phyloP scores from a whole-genome alignment of 768 basidiomycete species.

The Serendipita sp. region DNA sequence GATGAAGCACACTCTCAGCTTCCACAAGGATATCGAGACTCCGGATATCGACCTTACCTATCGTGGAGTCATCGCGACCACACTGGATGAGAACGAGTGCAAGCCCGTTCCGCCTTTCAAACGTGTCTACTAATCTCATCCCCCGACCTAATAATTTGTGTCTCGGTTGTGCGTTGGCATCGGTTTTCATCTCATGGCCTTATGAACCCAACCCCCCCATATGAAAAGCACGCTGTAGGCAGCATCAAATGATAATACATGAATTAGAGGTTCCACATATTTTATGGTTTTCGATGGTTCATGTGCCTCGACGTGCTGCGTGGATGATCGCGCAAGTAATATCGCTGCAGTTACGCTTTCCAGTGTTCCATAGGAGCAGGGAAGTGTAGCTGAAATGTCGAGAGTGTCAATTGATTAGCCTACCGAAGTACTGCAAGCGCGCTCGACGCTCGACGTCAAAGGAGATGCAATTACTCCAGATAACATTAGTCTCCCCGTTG shows the following conservation, averaged over 20 bases:
- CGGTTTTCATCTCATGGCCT: not conserved
- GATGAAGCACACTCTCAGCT: slow-evolving; percentile 86
- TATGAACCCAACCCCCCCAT: not conserved
- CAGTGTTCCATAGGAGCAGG: too few species aligned
- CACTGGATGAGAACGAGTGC: slow-evolving; percentile 93
- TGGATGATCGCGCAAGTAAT: too few species aligned
- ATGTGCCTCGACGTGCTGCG: too few species aligned
- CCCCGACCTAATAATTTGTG: not conserved
- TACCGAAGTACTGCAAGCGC: too few species aligned
- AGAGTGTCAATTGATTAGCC: too few species aligned
- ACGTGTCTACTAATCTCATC: slow-evolving; percentile 54
- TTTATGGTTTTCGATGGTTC: too few species aligned
- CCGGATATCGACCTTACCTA: slow-evolving; percentile 85
- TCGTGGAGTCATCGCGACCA: slow-evolving; percentile 67
- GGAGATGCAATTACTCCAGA: too few species aligned
- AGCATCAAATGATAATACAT: not conserved
- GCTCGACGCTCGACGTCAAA: too few species aligned
- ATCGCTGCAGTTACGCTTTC: too few species aligned
- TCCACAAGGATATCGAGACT: slow-evolving; percentile 58
- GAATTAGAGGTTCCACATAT: too few species aligned
- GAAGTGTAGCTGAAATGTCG: too few species aligned
- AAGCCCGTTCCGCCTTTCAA: slow-evolving; percentile 96
- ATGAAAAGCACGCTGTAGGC: not conserved
- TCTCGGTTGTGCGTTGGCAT: not conserved
- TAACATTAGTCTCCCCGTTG: too few species aligned